These are phyloP conservation scores for Botrytis porri DNA, from an alignment of 2,329 filamentous ascomycete species.

Conservation along the genomic window DNA sequence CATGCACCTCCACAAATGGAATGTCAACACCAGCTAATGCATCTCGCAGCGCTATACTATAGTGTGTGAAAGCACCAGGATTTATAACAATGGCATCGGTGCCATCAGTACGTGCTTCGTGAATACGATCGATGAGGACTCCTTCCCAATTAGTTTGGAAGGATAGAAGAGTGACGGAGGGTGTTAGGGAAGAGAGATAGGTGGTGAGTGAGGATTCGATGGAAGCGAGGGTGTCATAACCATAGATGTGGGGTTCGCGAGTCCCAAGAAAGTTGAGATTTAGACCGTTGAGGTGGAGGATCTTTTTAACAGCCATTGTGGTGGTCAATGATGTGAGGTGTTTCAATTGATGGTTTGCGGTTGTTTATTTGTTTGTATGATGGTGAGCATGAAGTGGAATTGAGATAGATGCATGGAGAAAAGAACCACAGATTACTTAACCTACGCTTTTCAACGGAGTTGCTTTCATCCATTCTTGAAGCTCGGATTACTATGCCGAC, in stretches of 20 bases:
- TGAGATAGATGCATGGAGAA: not conserved
- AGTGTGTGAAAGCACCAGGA: slow-evolving; percentile 72
- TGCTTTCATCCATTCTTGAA: slow-evolving; percentile 3
- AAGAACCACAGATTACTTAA: not conserved
- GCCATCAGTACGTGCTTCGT: slow-evolving; percentile 55
- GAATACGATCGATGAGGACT: slow-evolving; percentile 45
- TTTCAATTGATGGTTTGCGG: not conserved
- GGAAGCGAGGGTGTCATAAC: slow-evolving; percentile 63
- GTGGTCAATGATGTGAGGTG: not conserved
- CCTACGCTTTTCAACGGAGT: slow-evolving; percentile 3
- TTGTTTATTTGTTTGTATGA: not conserved
- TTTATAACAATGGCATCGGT: slow-evolving; percentile 72
- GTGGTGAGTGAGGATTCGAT: slow-evolving; percentile 43
- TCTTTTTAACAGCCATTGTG: slow-evolving; percentile 42
- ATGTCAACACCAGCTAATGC: slow-evolving; percentile 66
- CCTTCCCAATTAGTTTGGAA: slow-evolving; percentile 82
- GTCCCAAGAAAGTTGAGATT: slow-evolving; percentile 79
- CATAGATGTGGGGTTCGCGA: slow-evolving; percentile 72
- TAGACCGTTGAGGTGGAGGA: slow-evolving; percentile 76
- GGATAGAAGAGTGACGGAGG: slow-evolving; percentile 46
- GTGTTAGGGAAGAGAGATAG: slow-evolving; percentile 15
- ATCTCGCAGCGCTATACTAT: slow-evolving; percentile 72
- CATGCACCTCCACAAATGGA: slow-evolving; percentile 75
- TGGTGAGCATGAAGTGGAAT: not conserved
- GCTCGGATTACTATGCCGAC: not conserved